Base-by-base conservation (phyloP, 441 rosid species). In the Populus hybrid region DNA sequence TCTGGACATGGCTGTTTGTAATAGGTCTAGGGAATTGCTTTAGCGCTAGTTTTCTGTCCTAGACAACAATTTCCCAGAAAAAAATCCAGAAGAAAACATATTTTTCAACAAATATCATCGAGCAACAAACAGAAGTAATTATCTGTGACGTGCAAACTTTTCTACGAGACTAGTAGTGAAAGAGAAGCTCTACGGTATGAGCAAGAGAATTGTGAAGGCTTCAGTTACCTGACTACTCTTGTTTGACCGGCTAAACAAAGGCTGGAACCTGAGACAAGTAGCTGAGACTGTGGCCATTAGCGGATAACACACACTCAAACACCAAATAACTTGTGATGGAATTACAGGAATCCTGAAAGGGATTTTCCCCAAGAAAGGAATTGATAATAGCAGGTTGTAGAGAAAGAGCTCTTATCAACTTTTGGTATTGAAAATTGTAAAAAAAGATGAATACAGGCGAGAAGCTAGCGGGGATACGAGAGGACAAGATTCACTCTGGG, bases 241-340 rank as follows among this genome's bases (percentile, higher is more conserved):
- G 70, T 35, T 36, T 20, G 74, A 64, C 3, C 67, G 70, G 18
- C 9, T 24, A 50, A 75, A 32, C 72, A 35, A 70, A 65, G 85
- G 79, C 72, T 79, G 79, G 77, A 84, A 75, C 78, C 79, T 35
- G 5, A 88, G 86, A 73, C 81, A 82, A 79, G 85, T 78, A 77
- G 89, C 77, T 53, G 88, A 86, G 40, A 83, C 59, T 8, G 89
- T 85, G 75, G 91, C 88, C 89, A 86, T 86, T 38, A 71, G 38
- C 57, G 24, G 16, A n/a, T 18, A 20, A 36, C 42, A 34, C 14
- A 76, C 6, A n/a, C 59, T 11, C 18, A 36, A 36, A 8, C 18
- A 40, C 23, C 3, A 6, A 28, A 10, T 63, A 28, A 64, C 23
- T 64, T 7, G 67, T 21, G 57, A 50, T 46, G 28, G 67, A 64